These are phyloP conservation scores for Claviceps africana DNA, from an alignment of 2,329 filamentous ascomycete genomes.

Conservation along the genomic window DNA sequence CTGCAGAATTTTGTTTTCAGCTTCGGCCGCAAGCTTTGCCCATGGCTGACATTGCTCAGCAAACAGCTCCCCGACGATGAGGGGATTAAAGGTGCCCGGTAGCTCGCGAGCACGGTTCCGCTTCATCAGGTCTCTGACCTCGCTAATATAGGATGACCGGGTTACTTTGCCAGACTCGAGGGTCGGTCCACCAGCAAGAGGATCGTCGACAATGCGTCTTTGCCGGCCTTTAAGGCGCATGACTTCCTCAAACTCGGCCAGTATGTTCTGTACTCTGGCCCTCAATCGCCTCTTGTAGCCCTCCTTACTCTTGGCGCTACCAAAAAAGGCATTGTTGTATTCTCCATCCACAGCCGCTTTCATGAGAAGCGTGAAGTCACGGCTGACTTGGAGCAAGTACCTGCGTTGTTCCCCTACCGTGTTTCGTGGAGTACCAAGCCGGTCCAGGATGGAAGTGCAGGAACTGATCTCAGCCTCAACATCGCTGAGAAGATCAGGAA, in stretches of 20 bases:
- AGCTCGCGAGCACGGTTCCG: constrained; percentile 33
- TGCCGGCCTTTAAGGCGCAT: constrained; percentile 29
- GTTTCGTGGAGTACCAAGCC: constrained; percentile 34
- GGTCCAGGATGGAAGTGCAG: constrained; percentile 24
- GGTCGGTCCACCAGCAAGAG: no score
- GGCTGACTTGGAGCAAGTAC: constrained; percentile 32
- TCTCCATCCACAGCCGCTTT: constrained; percentile 34
- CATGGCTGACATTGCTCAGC: constrained; percentile 42
- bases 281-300: constrained; percentile 33
- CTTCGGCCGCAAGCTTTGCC: constrained; percentile 26
- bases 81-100: constrained; percentile 45
- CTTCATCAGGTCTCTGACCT: constrained; percentile 11
- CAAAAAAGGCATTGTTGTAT: constrained; percentile 39
- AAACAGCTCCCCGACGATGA: constrained; percentile 46
- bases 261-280: constrained; percentile 34
- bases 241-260: constrained; percentile 26
- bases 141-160: constrained; percentile 8
- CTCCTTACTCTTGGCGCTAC: constrained; percentile 10
- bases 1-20: constrained; percentile 3
- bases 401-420: constrained; percentile 31
- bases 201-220: constrained; percentile 17
- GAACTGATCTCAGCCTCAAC: constrained; percentile 22
- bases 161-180: not conserved
- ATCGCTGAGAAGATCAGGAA: constrained; percentile 31
- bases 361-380: constrained; percentile 28